Evolutionary conservation across 2,329 filamentous ascomycete genomes (phyloP).

Genomic region (Sarocladium oryzae): DNA sequence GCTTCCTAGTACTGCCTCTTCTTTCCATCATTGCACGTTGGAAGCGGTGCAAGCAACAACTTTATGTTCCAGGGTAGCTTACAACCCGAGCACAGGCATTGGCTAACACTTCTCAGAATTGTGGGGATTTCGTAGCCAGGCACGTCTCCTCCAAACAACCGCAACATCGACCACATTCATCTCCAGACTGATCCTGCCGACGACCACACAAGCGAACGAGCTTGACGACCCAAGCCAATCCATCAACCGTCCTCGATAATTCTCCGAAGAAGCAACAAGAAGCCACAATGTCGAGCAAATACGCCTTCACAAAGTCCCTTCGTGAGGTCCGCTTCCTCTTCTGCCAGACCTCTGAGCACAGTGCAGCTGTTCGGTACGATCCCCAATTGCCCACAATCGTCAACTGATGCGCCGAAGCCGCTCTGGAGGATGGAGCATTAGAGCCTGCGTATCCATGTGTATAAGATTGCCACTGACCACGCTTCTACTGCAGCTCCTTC

Average conservation of each 20-base stretch:
- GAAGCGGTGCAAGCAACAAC: no score
- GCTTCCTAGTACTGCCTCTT: no score
- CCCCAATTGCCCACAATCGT: neutral
- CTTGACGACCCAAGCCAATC: neutral
- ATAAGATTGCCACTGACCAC: neutral
- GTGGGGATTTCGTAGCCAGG: neutral
- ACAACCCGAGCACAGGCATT: neutral
- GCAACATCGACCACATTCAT: neutral
- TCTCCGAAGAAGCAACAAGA: neutral
- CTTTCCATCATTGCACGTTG: no score
- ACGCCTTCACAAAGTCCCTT: constrained; percentile 80
- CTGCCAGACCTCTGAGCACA: constrained; percentile 89
- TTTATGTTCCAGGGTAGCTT: constrained; percentile 1
- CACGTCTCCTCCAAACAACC: constrained; percentile 4
- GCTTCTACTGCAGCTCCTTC: constrained; percentile 49
- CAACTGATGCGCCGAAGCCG: neutral
- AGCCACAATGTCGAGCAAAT: constrained; percentile 77
- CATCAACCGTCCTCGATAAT: neutral
- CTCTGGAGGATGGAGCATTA: neutral
- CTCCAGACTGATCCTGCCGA: neutral
- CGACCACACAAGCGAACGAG: neutral
- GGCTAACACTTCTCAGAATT: neutral
- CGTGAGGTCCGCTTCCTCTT: constrained; percentile 97
- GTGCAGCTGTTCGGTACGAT: constrained; percentile 76
- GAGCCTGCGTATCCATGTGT: no score